Conservation (phyloP, 495 filamentous ascomycete species). For the Cercophora samala region DNA sequence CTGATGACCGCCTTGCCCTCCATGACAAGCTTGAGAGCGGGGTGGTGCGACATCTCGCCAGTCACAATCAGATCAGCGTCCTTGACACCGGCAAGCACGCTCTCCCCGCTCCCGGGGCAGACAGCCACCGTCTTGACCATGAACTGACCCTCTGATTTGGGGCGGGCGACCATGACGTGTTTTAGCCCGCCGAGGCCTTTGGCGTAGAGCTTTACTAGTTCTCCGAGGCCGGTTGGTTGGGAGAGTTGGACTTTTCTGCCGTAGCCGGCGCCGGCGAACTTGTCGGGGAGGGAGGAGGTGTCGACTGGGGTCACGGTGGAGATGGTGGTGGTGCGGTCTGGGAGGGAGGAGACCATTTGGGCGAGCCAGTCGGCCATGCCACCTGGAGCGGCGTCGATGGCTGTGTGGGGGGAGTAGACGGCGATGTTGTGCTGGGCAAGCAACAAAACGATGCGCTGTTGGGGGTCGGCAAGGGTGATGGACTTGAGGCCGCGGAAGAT, state of each 20-base stretch:
- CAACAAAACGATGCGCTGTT: constrained; percentile 78
- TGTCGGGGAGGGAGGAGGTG: constrained; percentile 34
- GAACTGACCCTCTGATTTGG: constrained; percentile 24
- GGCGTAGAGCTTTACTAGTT: constrained; percentile 55
- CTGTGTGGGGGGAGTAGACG: constrained; percentile 94
- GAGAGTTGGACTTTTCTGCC: constrained; percentile 68
- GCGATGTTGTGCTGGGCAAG: constrained; percentile 87
- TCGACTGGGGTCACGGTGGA: constrained; percentile 40
- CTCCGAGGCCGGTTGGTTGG: constrained; percentile 54
- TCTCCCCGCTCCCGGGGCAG: constrained; percentile 80
- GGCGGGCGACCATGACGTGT: constrained; percentile 43
- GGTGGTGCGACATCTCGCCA: constrained; percentile 90
- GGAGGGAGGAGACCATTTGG: constrained; percentile 58
- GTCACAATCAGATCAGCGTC: constrained; percentile 76
- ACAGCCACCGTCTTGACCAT: constrained; percentile 49
- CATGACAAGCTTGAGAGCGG: constrained; percentile 81
- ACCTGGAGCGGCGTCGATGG: constrained; percentile 80
- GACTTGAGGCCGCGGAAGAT: constrained; percentile 91
- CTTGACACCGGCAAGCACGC: constrained; percentile 63
- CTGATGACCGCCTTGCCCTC: constrained; percentile 80
- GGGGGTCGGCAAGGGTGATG: constrained; percentile 76
- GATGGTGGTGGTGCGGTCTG: constrained; percentile 25
- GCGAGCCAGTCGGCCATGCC: constrained; percentile 95
- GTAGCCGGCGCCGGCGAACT: constrained; percentile 69
- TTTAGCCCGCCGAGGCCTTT: constrained; percentile 35